phyloP scores from a whole-genome alignment of 2,329 filamentous ascomycete genomes.

The Samsoniella hepiali region DNA sequence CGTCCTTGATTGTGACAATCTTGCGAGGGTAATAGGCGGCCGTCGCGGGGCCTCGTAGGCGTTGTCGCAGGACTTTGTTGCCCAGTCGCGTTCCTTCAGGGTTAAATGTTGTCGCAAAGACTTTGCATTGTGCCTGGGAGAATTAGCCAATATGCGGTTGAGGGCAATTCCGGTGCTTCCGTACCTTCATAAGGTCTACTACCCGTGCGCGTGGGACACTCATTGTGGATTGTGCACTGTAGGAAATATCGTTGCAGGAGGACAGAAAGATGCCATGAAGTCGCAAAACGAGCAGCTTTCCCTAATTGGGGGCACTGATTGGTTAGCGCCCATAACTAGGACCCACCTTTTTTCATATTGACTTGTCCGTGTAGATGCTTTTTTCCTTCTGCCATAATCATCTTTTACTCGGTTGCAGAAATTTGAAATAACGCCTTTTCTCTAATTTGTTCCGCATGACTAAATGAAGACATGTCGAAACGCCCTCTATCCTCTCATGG shows the following conservation, averaged over 20 bases:
- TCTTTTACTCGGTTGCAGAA: background rate
- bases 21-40: constrained; percentile 85
- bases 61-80: constrained; percentile 88
- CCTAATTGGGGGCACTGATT: background rate
- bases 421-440: background rate
- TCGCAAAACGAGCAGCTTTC: constrained; percentile 4
- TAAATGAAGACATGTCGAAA: constrained; percentile 35
- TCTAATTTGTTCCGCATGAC: background rate
- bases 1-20: constrained; percentile 66
- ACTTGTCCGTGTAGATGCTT: background rate
- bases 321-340: background rate
- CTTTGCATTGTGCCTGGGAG: constrained; percentile 75
- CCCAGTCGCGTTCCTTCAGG: constrained; percentile 77
- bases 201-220: constrained; percentile 60
- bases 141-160: background rate
- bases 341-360: background rate
- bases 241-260: constrained; percentile 5
- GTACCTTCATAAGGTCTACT: constrained; percentile 76
- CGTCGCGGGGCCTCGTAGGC: constrained; percentile 77
- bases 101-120: constrained; percentile 92
- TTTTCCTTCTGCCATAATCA: background rate
- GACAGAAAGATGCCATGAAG: constrained; percentile 20
- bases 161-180: background rate
- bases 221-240: constrained; percentile 43
- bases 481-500: constrained; percentile 27